Base-by-base conservation (phyloP, 169 alveolate genomes). In the Plasmodium coatneyi region DNA sequence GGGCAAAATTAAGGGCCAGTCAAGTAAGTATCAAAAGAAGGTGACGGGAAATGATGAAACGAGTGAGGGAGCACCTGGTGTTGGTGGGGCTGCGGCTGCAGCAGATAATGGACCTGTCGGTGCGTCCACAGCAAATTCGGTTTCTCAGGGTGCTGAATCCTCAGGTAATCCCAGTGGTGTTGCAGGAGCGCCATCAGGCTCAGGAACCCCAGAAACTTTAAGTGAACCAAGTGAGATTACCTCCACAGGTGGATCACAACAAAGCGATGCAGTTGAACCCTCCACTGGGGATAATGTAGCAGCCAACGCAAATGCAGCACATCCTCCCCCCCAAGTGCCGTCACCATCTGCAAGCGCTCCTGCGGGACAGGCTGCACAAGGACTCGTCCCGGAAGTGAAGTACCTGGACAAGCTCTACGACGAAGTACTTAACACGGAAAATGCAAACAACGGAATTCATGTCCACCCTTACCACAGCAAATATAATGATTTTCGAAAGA, bases 331-430 rank as follows among this genome's bases (percentile, higher is more conserved):
- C n/a, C 70, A 3, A 78, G 71, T 43, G 43, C 12, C 6, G n/a
- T 16, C 36, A 39, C n/a, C 3, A 79, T 5, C 5, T 32, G 1
- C 0, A 46, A 5, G 1, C 54, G 19, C 16, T 4, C 39, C 86
- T 2, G 7, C 5, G 4, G 71, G n/a, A 39, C 36, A 39, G 3
- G 5, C 72, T 4, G 0, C 72, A 6, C n/a, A 12, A 5, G 46
- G 16, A 78, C 22, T 3, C 19, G 30, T 4, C n/a, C 49, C 22
- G 16, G n/a, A 78, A 0, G 83, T 82, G 14, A 28, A 56, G 39
- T 82, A 82, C 25, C 70, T 82, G 22, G 90, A 82, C 54, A 82
- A 82, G 30, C 54, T 60, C 0, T 82, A 52, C 70, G 80, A 82
- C 39, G 90, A 82, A 2, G 10, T 52, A 1, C 90, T 82, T 82